Base-by-base conservation (phyloP, 2,329 filamentous ascomycete genomes). In the Phaeosphaeriaceae sp. region DNA sequence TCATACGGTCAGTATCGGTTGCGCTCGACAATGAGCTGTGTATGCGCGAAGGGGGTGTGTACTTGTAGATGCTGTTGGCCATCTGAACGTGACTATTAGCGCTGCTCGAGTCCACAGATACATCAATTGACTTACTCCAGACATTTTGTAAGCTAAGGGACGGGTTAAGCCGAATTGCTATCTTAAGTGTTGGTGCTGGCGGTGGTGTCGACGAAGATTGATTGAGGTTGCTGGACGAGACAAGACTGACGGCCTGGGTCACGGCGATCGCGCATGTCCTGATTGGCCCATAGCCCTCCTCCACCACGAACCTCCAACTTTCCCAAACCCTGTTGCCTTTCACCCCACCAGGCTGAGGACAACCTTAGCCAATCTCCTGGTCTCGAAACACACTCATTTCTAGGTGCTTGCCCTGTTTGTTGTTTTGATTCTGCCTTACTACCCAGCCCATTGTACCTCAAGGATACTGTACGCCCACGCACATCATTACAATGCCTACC, bases 1-100 rank as follows among this genome's bases (percentile, higher is more conserved):
- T 30, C 42, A 54, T 69, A 70, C 54, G 58, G 60, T 70, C 51
- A 71, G 70, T 61, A 42, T 49, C 18, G 56, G n/a, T 17, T 12
- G 16, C 20, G 37, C 42, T 46, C 42, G 46, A 26, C 23, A 11
- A 11, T 11, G 23, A 7, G 54, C 41, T 37, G 50, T 42, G 51
- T 28, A 33, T 35, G 44, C 46, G 58, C 50, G 58, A 56, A 46
- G 48, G 44, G 65, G 55, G 50, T 61, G 69, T 73, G 67, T 75
- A 75, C 77, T 79, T 78, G 77, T 81, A 81, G 69, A 90, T 66
- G 70, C 77, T 74, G 66, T 73, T 73, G 63, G 79, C 67, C 72
- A 82, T 67, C 80, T 82, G 74, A 68, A 61, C 48, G 46, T 33
- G 39, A 35, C 43, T 33, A 63, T 74, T 64, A 74, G 70, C 61